A percentile compares a stretch with the other conserved stretches of the same genome.
Evolutionary conservation across 148 eudicot genomes (phyloP).

Genomic region (Simmondsia chinensis): DNA sequence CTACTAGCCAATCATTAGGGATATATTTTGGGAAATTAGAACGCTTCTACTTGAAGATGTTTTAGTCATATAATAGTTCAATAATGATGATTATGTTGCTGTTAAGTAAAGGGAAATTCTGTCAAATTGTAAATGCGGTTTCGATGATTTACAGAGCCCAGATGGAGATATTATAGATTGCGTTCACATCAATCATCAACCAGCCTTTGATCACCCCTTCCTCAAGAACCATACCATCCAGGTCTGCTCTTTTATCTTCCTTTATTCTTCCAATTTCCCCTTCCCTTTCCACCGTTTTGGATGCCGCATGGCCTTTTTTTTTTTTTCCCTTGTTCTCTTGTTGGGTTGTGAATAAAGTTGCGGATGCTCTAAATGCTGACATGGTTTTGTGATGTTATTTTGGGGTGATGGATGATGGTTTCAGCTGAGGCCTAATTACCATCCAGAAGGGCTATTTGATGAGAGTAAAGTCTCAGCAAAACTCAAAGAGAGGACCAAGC

Average conservation of each 20-base stretch:
- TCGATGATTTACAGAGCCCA: conserved; percentile 56
- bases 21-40: too few relatives aligned
- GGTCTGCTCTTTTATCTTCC: conserved; percentile 22
- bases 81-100: too few relatives aligned
- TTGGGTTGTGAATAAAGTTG: too few relatives aligned
- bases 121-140: neutral
- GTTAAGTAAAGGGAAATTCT: neutral
- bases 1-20: too few relatives aligned
- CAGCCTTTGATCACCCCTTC: conserved; percentile 89
- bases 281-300: too few relatives aligned
- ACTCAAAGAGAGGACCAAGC: conserved; percentile 15
- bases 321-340: too few relatives aligned
- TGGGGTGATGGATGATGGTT: neutral
- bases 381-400: conserved; percentile 1
- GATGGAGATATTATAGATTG: conserved; percentile 94
- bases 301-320: too few relatives aligned
- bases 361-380: too few relatives aligned
- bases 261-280: neutral
- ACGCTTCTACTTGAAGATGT: too few relatives aligned
- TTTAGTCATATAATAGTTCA: too few relatives aligned
- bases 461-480: conserved; percentile 37
- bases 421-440: conserved; percentile 78
- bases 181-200: conserved; percentile 72
- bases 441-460: conserved; percentile 74
- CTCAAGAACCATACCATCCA: conserved; percentile 88